Percentiles rank a stretch among this genome's conserved stretches.
These are phyloP conservation scores for Rhododendron williamsianum DNA, from an alignment of 148 eudicot genomes.

Conservation along the genomic window DNA sequence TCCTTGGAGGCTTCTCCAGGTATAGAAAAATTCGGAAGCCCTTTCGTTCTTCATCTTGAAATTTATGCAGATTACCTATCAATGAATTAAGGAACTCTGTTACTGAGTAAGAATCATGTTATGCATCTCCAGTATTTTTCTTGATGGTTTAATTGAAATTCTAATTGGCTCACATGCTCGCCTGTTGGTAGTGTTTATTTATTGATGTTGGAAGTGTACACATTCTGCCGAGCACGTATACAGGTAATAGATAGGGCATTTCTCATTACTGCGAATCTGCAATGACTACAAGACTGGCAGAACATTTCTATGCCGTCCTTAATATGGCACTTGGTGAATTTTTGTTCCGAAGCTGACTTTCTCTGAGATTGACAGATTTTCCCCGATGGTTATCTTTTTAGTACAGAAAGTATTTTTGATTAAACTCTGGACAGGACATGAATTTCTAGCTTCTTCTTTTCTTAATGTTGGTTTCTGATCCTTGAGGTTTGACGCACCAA, in stretches of 20 bases:
- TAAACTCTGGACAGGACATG: background rate
- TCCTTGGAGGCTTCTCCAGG: slow-evolving; percentile 61
- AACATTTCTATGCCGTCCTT: background rate
- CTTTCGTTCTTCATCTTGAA: background rate
- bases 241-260: background rate
- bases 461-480: background rate
- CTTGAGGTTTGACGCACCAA: background rate
- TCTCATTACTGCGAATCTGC: background rate
- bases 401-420: background rate
- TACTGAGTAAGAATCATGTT: background rate
- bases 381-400: background rate
- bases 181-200: background rate
- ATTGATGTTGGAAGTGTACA: background rate
- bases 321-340: background rate
- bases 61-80: background rate
- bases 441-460: background rate
- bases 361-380: slow-evolving; percentile 2
- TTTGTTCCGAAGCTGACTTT: background rate
- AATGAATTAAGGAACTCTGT: background rate
- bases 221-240: background rate
- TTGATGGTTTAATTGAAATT: background rate
- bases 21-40: slow-evolving; percentile 4
- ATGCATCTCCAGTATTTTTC: background rate
- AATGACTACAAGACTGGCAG: background rate
- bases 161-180: background rate